phyloP scores from a whole-genome alignment of 2,329 filamentous ascomycete species.

The Colletotrichum ledebouriae region DNA sequence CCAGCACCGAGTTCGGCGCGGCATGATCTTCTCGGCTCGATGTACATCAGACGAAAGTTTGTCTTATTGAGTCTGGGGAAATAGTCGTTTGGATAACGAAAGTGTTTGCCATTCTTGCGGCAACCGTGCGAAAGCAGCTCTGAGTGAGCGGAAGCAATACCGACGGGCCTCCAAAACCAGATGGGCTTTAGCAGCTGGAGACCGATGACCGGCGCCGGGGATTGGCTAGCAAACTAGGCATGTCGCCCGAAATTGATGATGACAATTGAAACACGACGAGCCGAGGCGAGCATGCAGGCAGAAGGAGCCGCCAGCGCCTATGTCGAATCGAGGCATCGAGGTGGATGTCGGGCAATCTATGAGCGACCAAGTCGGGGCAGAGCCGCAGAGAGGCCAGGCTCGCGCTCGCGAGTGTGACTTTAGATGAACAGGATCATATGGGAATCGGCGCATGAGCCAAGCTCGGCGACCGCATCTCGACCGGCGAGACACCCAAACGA shows the following conservation, averaged over 20 bases:
- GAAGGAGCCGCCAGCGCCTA: slow-evolving; percentile 10
- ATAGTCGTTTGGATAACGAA: background rate
- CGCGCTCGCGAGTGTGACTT: background rate
- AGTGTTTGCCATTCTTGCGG: slow-evolving; percentile 1
- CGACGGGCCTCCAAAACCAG: no score
- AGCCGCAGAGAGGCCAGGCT: slow-evolving; percentile 24
- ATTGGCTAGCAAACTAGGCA: slow-evolving; percentile 30
- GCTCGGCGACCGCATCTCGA: slow-evolving; percentile 22
- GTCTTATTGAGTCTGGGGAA: slow-evolving; percentile 16
- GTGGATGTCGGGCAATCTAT: slow-evolving; percentile 31
- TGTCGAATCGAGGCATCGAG: background rate
- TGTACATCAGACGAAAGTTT: slow-evolving; percentile 17
- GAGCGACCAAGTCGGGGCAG: slow-evolving; percentile 27
- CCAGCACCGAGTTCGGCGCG: slow-evolving; percentile 27
- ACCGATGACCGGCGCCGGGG: slow-evolving; percentile 1
- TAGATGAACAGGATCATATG: slow-evolving; percentile 40
- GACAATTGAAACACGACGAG: slow-evolving; percentile 13
- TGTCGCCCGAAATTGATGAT: slow-evolving; percentile 37
- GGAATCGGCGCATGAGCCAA: slow-evolving; percentile 33
- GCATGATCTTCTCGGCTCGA: slow-evolving; percentile 7
- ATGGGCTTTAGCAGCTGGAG: background rate
- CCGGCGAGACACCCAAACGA: slow-evolving; percentile 6
- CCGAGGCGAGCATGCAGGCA: slow-evolving; percentile 12
- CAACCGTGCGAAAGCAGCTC: background rate
- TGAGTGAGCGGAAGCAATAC: background rate